A percentile compares a stretch with the other conserved stretches of the same genome.
These are phyloP conservation scores for Erodium chrysanthum DNA, from an alignment of 441 rosid species.

Conservation along the genomic window DNA sequence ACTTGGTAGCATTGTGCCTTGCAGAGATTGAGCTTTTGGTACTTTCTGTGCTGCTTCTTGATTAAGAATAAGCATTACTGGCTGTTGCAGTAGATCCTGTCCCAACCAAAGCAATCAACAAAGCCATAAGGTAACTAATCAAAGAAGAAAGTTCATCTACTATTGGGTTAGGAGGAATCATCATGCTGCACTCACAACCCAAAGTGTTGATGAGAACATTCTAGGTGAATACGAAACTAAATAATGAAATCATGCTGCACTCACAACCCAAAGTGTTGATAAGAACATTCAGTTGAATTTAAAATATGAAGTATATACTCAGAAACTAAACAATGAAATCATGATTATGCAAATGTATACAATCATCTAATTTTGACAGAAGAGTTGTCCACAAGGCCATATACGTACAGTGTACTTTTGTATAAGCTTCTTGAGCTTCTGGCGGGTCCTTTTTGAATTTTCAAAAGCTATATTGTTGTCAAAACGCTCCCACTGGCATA, in stretches of 20 bases:
- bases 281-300: no score
- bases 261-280: no score
- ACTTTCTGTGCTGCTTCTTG: conserved; percentile 43
- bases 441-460: conserved; percentile 53
- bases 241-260: no score
- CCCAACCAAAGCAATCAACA: conserved; percentile 15
- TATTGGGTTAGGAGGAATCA: no score
- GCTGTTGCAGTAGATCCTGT: conserved; percentile 65
- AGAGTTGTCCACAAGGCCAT: neutral
- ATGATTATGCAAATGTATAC: no score
- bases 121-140: no score
- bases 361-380: no score
- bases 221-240: no score
- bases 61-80: conserved; percentile 57
- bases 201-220: no score
- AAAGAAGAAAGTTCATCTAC: no score
- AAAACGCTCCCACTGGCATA: conserved; percentile 71
- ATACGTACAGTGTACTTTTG: conserved; percentile 70
- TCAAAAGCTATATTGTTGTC: conserved; percentile 51
- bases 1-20: conserved; percentile 29
- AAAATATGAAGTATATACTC: no score
- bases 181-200: no score
- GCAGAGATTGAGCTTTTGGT: conserved; percentile 29
- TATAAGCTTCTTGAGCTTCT: conserved; percentile 67
- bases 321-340: neutral